A percentile compares a stretch with the other conserved stretches of the same genome.
These are phyloP conservation scores for Naganishia vishniacii DNA, from an alignment of 768 basidiomycete genomes.

Conservation along the genomic window DNA sequence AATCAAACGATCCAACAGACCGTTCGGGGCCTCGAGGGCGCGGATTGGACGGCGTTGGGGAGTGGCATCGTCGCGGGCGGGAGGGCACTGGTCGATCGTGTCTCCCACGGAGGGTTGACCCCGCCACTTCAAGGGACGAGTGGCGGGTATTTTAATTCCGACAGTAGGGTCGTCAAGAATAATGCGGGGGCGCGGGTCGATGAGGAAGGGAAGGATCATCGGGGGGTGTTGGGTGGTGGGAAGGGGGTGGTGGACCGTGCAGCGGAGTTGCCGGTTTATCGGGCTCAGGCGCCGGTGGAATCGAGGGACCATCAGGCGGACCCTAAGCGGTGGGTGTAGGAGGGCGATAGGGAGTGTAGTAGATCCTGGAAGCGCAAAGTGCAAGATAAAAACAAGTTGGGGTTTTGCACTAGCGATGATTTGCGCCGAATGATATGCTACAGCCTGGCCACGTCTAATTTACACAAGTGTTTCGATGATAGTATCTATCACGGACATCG, in stretches of 20 bases:
- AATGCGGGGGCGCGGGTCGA: slow-evolving; percentile 4
- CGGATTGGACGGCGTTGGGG: slow-evolving; percentile 3
- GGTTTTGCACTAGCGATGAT: too few species aligned
- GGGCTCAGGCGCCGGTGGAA: slow-evolving; percentile 16
- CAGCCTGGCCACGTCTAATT: too few species aligned
- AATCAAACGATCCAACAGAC: slow-evolving; percentile 8
- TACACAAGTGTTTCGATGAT: too few species aligned
- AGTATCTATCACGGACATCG: too few species aligned
- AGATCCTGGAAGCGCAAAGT: too few species aligned
- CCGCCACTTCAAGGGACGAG: not conserved
- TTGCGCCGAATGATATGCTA: too few species aligned
- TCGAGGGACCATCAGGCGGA: slow-evolving; percentile 14
- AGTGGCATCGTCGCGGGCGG: slow-evolving; percentile 5
- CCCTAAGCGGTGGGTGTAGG: slow-evolving; percentile 13
- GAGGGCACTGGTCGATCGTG: slow-evolving; percentile 7
- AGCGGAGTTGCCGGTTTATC: slow-evolving; percentile 2
- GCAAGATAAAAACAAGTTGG: too few species aligned
- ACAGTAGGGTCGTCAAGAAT: slow-evolving; percentile 17
- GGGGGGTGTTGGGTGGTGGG: slow-evolving; percentile 1
- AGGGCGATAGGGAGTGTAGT: not conserved
- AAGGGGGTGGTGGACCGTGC: slow-evolving; percentile 8
- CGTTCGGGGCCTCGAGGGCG: not conserved
- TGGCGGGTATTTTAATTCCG: slow-evolving; percentile 1
- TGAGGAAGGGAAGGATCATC: not conserved
- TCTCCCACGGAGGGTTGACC: slow-evolving; percentile 6